Evolutionary conservation across 1,139 yeast species (phyloP).

Genomic region (Fermentozyma sake): DNA sequence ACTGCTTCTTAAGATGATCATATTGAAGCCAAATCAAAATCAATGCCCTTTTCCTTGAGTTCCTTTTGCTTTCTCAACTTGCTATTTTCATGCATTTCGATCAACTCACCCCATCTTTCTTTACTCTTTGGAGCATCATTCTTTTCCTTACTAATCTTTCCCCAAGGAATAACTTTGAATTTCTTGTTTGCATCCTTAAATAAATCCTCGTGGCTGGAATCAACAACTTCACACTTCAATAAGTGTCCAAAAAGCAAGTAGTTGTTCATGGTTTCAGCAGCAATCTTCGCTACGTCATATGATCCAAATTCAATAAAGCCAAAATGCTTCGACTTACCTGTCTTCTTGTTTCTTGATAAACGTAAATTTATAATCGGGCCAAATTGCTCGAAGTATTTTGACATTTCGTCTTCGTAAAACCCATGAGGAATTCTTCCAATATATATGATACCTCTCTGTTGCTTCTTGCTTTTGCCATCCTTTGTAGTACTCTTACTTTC

Average conservation of each 20-base stretch:
- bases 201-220: slow-evolving; percentile 39
- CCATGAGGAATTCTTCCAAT: slow-evolving; percentile 92
- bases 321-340: slow-evolving; percentile 90
- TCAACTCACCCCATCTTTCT: slow-evolving; percentile 55
- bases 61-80: slow-evolving; percentile 42
- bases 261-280: slow-evolving; percentile 94
- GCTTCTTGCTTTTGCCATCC: slow-evolving; percentile 11
- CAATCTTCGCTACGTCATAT: slow-evolving; percentile 75
- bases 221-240: slow-evolving; percentile 57
- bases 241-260: slow-evolving; percentile 86
- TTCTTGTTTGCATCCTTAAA: slow-evolving; percentile 52
- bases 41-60: slow-evolving; percentile 53
- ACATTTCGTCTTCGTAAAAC: slow-evolving; percentile 80
- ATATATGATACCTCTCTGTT: slow-evolving; percentile 65
- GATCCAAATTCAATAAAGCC: slow-evolving; percentile 84
- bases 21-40: slow-evolving; percentile 26
- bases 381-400: slow-evolving; percentile 80
- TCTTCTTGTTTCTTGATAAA: slow-evolving; percentile 81
- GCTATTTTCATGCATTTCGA: slow-evolving; percentile 38
- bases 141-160: slow-evolving; percentile 47
- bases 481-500: slow-evolving; percentile 20
- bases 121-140: slow-evolving; percentile 54
- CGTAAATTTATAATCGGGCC: slow-evolving; percentile 77
- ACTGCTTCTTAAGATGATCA: too few relatives aligned
- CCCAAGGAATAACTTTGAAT: slow-evolving; percentile 63